phyloP scores from a whole-genome alignment of 2,329 filamentous ascomycete genomes.

The Cryphonectria naterciae region DNA sequence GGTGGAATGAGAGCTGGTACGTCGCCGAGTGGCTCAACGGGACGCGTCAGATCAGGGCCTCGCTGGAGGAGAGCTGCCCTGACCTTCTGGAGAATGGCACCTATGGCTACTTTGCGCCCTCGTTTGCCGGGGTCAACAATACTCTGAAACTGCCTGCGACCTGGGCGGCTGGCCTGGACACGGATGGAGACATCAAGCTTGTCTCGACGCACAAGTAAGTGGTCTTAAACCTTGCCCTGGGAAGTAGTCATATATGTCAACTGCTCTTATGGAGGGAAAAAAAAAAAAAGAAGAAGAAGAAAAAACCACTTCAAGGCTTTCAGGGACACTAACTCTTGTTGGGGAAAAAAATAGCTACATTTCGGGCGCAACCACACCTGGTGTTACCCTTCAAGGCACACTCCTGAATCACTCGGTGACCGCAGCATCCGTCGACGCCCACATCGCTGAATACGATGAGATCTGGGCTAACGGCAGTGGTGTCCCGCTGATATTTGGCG shows the following conservation, averaged over 20 bases:
- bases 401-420: conserved; percentile 67
- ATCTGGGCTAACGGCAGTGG: conserved; percentile 42
- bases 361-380: conserved; percentile 59
- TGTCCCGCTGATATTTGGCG: conserved; percentile 61
- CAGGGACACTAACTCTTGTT: conserved; percentile 12
- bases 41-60: conserved; percentile 51
- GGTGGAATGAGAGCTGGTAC: conserved; percentile 59
- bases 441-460: conserved; percentile 50
- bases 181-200: conserved; percentile 52
- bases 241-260: too few species aligned
- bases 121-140: conserved; percentile 58
- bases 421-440: conserved; percentile 50
- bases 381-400: conserved; percentile 64
- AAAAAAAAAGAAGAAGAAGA: too few species aligned
- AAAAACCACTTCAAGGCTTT: too few species aligned
- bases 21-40: conserved; percentile 62
- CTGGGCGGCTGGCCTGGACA: conserved; percentile 59
- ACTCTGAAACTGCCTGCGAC: conserved; percentile 53
- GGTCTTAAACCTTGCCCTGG: too few species aligned
- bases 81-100: conserved; percentile 45
- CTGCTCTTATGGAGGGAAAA: too few species aligned
- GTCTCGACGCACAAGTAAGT: conserved; percentile 65
- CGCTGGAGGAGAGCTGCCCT: conserved; percentile 54
- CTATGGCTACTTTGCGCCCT: conserved; percentile 61
- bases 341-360: conserved; percentile 60